Evolutionary conservation across 371 early-diverging fungal genomes (phyloP).

Genomic region (Mucor mucedo): DNA sequence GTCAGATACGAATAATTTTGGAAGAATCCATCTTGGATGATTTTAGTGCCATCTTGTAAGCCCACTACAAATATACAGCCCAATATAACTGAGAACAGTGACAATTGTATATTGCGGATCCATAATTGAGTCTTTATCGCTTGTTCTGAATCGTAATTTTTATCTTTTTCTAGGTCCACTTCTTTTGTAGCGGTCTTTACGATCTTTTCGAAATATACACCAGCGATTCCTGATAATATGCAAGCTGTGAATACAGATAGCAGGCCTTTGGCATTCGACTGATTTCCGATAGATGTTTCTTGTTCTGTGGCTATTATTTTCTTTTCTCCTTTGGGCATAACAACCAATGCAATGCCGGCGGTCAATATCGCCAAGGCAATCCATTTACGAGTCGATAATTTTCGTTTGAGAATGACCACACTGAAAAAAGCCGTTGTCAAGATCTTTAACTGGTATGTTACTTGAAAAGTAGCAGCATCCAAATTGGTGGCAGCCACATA

Average conservation of each 20-base stretch:
- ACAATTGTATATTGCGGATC: conserved; percentile 86
- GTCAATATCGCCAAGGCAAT: conserved; percentile 77
- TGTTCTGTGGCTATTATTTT: conserved; percentile 7
- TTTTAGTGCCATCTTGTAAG: conserved; percentile 74
- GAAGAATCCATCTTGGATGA: conserved; percentile 83
- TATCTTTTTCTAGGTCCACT: conserved; percentile 20
- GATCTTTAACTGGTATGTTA: conserved; percentile 94
- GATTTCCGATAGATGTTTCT: conserved; percentile 38
- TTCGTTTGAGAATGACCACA: conserved; percentile 75
- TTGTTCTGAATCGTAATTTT: conserved; percentile 11
- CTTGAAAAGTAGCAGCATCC: conserved; percentile 93
- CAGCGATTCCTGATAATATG: conserved; percentile 90
- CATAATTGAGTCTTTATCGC: conserved; percentile 62
- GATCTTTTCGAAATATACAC: conserved; percentile 96
- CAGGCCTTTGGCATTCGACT: conserved; percentile 45
- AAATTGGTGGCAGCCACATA: conserved; percentile 83
- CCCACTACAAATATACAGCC: conserved; percentile 65
- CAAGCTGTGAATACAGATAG: conserved; percentile 84
- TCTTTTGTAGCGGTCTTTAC: conserved; percentile 64
- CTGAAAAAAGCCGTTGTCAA: conserved; percentile 91
- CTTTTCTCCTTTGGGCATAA: conserved; percentile 51
- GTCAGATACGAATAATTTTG: conserved; percentile 80
- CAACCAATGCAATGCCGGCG: conserved; percentile 83
- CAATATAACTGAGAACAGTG: conserved; percentile 67
- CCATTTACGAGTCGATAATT: conserved; percentile 76